Base-by-base conservation (phyloP, 805 yeast genomes). In the Wickerhamiella bombiphila region DNA sequence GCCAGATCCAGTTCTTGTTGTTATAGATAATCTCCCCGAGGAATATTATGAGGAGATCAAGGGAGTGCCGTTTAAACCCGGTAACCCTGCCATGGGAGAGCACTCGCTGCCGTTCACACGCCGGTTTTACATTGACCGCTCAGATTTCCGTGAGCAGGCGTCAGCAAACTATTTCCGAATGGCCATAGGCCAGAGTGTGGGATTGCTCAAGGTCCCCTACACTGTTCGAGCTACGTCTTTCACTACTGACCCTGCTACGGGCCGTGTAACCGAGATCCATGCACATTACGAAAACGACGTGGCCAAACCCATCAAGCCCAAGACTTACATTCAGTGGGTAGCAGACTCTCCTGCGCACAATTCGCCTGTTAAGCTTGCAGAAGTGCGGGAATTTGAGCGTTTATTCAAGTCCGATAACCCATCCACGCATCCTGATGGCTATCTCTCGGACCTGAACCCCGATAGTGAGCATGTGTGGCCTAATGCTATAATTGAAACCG, bases 251-350 rank as follows among this genome's bases (percentile, higher is more conserved):
- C n/a, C n/a, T n/a, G 65, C 59, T 31, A 48, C 57, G 0, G 94
- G 94, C 16, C 64, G 70, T 34, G 72, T 86, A 37, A 64, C 64
- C 16, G 74, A 71, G 59, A 72, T 91, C 41, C 76, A 77, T 49
- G 94, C 80, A 36, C 71, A 76, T 51, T 91, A 88, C 54, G 80
- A 85, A 54, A 73, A 72, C 45, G 81, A 72, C 39, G 58, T 64
- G 16, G 40, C 48, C 31, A 31, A 34, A 29, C 63, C 61, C 39
- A 70, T 67, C 58, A 83, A 81, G 56, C 98, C 98, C 54, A 91
- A 88, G 72, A 86, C 98, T 7, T 91, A 68, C 56, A 85, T 91
- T 54, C 98, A 91, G 63, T 91, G 98, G 98, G 76, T 91, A 36
- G 93, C 95, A 36, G 73, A 74, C 44, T 65, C 76, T 17, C 61